phyloP scores from a whole-genome alignment of 2,329 filamentous ascomycete species.

The Alternaria brassicae region DNA sequence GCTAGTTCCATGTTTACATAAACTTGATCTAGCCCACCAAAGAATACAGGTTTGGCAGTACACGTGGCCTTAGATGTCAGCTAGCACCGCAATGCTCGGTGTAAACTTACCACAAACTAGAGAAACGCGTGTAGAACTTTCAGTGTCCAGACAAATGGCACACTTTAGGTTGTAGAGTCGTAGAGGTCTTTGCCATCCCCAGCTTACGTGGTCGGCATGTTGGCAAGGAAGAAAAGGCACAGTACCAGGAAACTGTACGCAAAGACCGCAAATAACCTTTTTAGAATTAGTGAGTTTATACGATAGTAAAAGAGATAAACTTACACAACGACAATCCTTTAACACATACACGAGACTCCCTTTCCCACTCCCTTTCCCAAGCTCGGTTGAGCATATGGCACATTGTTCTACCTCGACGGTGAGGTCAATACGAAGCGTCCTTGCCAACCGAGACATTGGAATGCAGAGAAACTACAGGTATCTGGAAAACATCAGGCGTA shows the following conservation, averaged over 20 bases:
- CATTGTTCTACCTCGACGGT: not conserved
- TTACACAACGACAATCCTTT: conserved; percentile 7
- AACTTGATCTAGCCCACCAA: not conserved
- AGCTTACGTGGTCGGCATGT: not conserved
- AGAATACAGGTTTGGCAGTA: conserved; percentile 2
- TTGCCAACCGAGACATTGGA: not conserved
- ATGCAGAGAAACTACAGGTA: not conserved
- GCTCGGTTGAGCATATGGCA: not conserved
- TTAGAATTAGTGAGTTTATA: not conserved
- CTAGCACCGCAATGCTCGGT: not conserved
- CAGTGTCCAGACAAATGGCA: not conserved
- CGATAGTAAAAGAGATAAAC: not conserved
- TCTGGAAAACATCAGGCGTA: not conserved
- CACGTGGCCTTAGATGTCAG: conserved; percentile 8
- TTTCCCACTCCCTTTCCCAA: not conserved
- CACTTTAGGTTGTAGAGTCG: conserved; percentile 4
- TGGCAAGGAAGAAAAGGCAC: conserved; percentile 3
- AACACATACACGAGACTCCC: not conserved
- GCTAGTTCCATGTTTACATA: not conserved
- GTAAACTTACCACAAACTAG: conserved; percentile 8
- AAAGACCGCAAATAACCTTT: conserved; percentile 6
- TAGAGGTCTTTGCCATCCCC: not conserved
- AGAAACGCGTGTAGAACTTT: not conserved
- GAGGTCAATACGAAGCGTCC: not conserved
- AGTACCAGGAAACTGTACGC: not conserved